phyloP scores from a whole-genome alignment of 768 basidiomycete genomes.

The Leccinum olivaceopallidum region DNA sequence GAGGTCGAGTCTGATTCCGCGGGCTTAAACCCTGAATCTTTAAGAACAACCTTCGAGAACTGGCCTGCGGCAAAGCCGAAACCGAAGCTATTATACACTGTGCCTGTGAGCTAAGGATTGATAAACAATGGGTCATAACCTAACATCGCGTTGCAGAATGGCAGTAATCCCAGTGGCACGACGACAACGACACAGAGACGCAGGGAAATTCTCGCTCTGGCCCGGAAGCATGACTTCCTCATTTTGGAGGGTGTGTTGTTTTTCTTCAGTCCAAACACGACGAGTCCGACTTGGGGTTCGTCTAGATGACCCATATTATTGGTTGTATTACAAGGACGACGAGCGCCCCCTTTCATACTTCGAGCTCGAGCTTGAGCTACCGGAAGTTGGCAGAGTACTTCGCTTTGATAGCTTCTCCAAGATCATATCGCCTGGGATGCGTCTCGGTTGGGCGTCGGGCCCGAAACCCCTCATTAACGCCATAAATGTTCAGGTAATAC shows the following conservation, averaged over 20 bases:
- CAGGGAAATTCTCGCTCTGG: conserved; percentile 62
- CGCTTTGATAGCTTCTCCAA: conserved; percentile 84
- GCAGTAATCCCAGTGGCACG: conserved; percentile 77
- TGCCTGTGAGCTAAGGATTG: conserved; percentile 45
- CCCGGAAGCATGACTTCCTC: conserved; percentile 67
- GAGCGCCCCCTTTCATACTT: conserved; percentile 36
- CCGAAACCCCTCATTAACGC: too few relatives aligned
- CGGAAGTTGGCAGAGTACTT: conserved; percentile 42
- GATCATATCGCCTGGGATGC: too few relatives aligned
- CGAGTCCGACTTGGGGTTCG: conserved; percentile 15
- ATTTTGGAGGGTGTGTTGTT: conserved; percentile 65
- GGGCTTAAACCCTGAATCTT: conserved; percentile 60
- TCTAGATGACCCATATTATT: conserved; percentile 69
- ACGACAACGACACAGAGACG: conserved; percentile 65
- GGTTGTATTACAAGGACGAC: conserved; percentile 61
- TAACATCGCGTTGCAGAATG: conserved; percentile 45
- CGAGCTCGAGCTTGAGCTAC: not conserved
- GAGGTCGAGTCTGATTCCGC: conserved; percentile 72
- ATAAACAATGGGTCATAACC: conserved; percentile 24
- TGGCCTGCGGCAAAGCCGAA: conserved; percentile 68
- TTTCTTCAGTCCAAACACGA: not conserved
- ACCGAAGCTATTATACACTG: conserved; percentile 75
- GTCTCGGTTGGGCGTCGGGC: too few relatives aligned
- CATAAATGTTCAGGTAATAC: too few relatives aligned
- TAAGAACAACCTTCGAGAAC: conserved; percentile 60